Percentiles rank a stretch among this genome's conserved stretches.
Conservation (phyloP, 106 monocot species). For the Allium cepa region DNA sequence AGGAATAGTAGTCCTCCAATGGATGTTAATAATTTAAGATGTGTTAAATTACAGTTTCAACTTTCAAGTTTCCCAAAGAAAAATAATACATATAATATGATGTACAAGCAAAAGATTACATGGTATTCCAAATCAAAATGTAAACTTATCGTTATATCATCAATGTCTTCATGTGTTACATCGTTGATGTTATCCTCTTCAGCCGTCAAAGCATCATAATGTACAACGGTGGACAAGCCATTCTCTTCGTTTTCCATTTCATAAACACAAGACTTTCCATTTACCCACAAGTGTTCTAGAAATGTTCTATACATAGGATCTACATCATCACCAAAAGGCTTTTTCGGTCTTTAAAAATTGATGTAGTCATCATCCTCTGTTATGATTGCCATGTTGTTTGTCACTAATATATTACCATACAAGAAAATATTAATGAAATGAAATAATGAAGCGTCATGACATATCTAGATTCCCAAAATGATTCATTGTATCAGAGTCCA, state of each 20-base stretch:
- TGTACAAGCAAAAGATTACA: background rate
- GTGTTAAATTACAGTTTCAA: too few relatives aligned
- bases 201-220: constrained; percentile 29
- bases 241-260: constrained; percentile 31
- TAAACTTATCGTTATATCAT: constrained; percentile 19
- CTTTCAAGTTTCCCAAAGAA: too few relatives aligned
- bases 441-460: too few relatives aligned
- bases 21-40: too few relatives aligned
- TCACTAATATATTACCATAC: background rate
- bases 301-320: constrained; percentile 47
- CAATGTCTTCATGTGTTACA: background rate
- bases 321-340: background rate
- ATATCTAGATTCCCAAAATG: too few relatives aligned
- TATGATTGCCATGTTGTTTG: constrained; percentile 12
- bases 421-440: too few relatives aligned
- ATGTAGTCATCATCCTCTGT: constrained; percentile 13
- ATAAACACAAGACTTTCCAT: constrained; percentile 42
- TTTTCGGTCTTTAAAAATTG: constrained; percentile 6
- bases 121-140: too few relatives aligned
- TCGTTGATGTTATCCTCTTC: background rate
- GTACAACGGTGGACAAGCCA: constrained; percentile 19
- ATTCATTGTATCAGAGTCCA: too few relatives aligned
- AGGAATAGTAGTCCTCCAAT: too few relatives aligned
- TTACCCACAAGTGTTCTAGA: constrained; percentile 36
- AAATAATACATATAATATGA: too few relatives aligned